phyloP scores from a whole-genome alignment of 2,329 filamentous ascomycete species.

The Colletotrichum musae region DNA sequence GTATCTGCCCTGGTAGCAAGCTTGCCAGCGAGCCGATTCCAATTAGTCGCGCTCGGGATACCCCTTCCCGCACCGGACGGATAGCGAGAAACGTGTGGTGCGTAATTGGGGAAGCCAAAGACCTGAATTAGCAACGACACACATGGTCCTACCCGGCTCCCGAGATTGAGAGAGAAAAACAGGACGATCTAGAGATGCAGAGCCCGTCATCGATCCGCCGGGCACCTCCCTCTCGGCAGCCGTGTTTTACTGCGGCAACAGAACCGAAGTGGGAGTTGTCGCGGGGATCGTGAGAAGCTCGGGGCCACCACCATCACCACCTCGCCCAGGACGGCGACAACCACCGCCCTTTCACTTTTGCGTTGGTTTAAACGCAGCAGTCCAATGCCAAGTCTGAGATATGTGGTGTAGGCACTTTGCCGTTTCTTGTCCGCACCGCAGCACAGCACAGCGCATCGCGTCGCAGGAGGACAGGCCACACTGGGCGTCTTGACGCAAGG shows the following conservation, averaged over 20 bases:
- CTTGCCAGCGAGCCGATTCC: neutral
- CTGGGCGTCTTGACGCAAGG: neutral
- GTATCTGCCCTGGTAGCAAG: constrained; percentile 8
- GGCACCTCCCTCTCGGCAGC: constrained; percentile 26
- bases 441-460: neutral
- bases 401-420: neutral
- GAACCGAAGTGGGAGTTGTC: constrained; percentile 7
- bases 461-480: neutral
- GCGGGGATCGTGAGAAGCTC: constrained; percentile 1
- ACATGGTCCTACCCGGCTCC: constrained; percentile 24
- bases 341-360: neutral
- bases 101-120: neutral
- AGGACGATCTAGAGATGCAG: constrained; percentile 15
- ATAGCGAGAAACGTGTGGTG: constrained; percentile 17
- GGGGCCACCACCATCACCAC: neutral
- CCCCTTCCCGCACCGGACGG: constrained; percentile 22
- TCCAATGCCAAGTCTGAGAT: neutral
- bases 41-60: constrained; percentile 21
- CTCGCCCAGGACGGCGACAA: neutral
- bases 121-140: constrained; percentile 15
- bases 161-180: neutral
- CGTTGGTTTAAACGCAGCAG: neutral
- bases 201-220: constrained; percentile 11
- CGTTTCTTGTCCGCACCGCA: neutral
- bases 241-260: constrained; percentile 38